Base-by-base conservation (phyloP, 2,329 filamentous ascomycete genomes). In the Phaeomoniella chlamydospora region DNA sequence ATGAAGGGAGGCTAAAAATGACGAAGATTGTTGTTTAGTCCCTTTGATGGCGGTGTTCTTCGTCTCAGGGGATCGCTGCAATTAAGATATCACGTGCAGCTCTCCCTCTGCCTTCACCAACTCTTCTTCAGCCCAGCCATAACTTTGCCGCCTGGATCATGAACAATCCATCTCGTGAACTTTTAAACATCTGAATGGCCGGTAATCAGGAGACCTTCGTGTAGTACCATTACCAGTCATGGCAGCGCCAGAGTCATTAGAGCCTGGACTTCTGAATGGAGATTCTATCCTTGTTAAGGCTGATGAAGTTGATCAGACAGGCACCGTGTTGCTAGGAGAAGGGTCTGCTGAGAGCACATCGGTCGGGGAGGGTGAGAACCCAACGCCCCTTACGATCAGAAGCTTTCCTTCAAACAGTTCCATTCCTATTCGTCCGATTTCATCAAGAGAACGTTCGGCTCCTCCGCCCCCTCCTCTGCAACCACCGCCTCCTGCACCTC, bases 291-390 rank as follows among this genome's bases (percentile, higher is more conserved):
- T 67, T 36, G 59, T 67, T 29, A 63, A 58, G 42, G 64, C 64
- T 11, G 64, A 67, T 47, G 64, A 67, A 42, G 54, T 67, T 15
- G 64, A 67, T 39, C 59, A 64, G 41, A 56, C 57, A 6, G 62
- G 63, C 30, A 58, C 60, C 16, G 59, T 64, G 40, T 65, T 67
- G 29, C 55, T 53, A 6, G n/a, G n/a, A 12, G 32, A 34, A 4
- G 14, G 32, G 9, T 9, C 14, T 9, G 6, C 10, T 9, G 44
- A 32, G 35, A n/a, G n/a, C n/a, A n/a, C 22, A 9, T 26, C 22
- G 9, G 22, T n/a, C n/a, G 37, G n/a, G 9, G 16, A 13, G 9
- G 14, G 13, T 6, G 38, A 35, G 13, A 29, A 41, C 18, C 30
- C 41, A 17, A 32, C 33, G 11, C 9, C 39, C 10, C 39, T 43